Evolutionary conservation across 2,329 filamentous ascomycete species (phyloP).

Genomic region (Fusarium piperis): DNA sequence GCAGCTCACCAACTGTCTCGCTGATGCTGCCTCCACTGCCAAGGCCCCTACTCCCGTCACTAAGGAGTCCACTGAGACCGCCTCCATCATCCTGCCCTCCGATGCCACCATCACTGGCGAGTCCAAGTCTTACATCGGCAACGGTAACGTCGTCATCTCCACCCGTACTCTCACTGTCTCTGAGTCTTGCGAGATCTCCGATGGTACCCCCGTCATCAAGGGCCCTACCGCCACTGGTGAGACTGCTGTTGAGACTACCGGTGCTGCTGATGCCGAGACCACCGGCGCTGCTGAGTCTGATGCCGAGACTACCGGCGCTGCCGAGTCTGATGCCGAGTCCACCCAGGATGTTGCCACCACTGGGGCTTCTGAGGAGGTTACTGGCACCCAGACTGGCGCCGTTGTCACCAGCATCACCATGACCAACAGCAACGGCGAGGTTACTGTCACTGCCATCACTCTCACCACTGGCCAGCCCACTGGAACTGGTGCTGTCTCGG

Average conservation of each 20-base stretch:
- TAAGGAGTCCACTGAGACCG: constrained; percentile 40
- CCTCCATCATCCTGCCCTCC: constrained; percentile 39
- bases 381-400: constrained; percentile 4
- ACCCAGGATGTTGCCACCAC: constrained; percentile 18
- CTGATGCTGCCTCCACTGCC: constrained; percentile 37
- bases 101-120: constrained; percentile 31
- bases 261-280: constrained; percentile 16
- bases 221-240: constrained; percentile 28
- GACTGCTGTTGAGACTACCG: not conserved
- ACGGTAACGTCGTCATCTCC: constrained; percentile 37
- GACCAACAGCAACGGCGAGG: constrained; percentile 9
- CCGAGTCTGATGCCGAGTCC: constrained; percentile 2
- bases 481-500: constrained; percentile 5
- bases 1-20: constrained; percentile 38
- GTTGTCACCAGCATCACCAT: constrained; percentile 25
- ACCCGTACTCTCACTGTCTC: constrained; percentile 41
- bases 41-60: constrained; percentile 21
- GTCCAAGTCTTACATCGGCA: constrained; percentile 29
- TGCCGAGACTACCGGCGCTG: constrained; percentile 19
- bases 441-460: constrained; percentile 8
- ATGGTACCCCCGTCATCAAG: constrained; percentile 35
- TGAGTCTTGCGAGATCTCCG: constrained; percentile 38
- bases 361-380: constrained; percentile 17
- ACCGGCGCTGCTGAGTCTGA: constrained; percentile 14
- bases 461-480: constrained; percentile 1